Evolutionary conservation across 176 grass and related monocot species (phyloP), one percentile per base, ranked within the genome.

Genomic region (Stipa capillata): DNA sequence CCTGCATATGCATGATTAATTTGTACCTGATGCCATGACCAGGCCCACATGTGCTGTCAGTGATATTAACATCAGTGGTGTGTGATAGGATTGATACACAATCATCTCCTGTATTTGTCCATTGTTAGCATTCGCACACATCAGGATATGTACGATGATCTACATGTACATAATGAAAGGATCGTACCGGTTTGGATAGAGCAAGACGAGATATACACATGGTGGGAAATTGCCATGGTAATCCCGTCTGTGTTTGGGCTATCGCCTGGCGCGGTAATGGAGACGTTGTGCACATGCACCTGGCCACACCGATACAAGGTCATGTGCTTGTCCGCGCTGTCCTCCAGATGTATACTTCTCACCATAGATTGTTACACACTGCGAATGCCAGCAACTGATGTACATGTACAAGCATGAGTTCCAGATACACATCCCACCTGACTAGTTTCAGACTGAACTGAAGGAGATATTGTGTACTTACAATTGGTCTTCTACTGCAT

Each of bases 241-340:
- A 97, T 91, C 31, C 94, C 89, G 2, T 97, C 94, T 0, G 94
- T 97, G 78, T 97, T 97, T 17, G 84, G 86, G 74, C 94, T 97
- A 13, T 93, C 67, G 5, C 62, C 71, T 0, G 91, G 91, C 0
- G 94, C 89, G 0, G 49, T 84, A 40, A 97, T 60, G 25, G 50
- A 73, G 54, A 97, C 7, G 4, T 17, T 9, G 23, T 76, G 0
- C 10, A 94, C 59, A 3, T 14, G 29, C 12, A 74, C 85, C 16
- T 89, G 59, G 7, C 20, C 77, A 62, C 91, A 97, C 51, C 35
- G 44, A 63, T 28, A 84, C 11, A 97, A 7, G 14, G 25, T 85
- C 79, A 93, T 75, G 29, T 97, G 91, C 80, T 93, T 93, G 43
- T 53, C 36, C 6, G 91, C 49, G 14, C 88, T 88, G 57, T 97